Evolutionary conservation across 2,329 filamentous ascomycete species (phyloP).

Genomic region (Claviceps sp.): DNA sequence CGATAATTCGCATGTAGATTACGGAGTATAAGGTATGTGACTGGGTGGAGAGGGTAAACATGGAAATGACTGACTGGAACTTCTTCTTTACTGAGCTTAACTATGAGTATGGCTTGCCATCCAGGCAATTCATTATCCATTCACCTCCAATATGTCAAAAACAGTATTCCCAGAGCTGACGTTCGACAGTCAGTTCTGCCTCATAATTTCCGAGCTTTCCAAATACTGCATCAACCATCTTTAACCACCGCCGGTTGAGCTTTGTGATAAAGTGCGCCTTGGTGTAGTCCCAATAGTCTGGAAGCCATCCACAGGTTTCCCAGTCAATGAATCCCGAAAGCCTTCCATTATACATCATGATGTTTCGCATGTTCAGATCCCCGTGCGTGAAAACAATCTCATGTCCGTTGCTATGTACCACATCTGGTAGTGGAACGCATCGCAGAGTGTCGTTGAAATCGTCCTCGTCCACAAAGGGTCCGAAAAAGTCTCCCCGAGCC

Average conservation of each 20-base stretch:
- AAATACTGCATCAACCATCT: constrained; percentile 2
- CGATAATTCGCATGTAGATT: no score
- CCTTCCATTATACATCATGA: constrained; percentile 14
- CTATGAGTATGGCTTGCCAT: no score
- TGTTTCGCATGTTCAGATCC: constrained; percentile 17
- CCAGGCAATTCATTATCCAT: no score
- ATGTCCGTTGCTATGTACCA: constrained; percentile 3
- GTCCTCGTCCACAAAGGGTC: constrained; percentile 5
- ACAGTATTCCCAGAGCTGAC: neutral
- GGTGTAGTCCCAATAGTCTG: constrained; percentile 14
- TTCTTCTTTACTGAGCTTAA: no score
- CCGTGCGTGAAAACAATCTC: constrained; percentile 30
- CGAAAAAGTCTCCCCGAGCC: constrained; percentile 3
- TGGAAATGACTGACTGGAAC: no score
- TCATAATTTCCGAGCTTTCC: neutral
- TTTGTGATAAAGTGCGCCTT: constrained; percentile 8
- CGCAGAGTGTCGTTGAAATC: constrained; percentile 7
- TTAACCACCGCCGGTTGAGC: constrained; percentile 7
- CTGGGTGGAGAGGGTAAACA: no score
- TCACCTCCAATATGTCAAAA: no score
- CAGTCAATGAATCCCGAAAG: constrained; percentile 16
- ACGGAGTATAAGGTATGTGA: no score
- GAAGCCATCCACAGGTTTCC: constrained; percentile 14
- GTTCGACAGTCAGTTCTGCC: constrained; percentile 1
- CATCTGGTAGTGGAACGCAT: neutral